Evolutionary conservation across 768 basidiomycete species (phyloP), one percentile per base, ranked within the genome.

Genomic region (Boletus pseudo-olivaceus): DNA sequence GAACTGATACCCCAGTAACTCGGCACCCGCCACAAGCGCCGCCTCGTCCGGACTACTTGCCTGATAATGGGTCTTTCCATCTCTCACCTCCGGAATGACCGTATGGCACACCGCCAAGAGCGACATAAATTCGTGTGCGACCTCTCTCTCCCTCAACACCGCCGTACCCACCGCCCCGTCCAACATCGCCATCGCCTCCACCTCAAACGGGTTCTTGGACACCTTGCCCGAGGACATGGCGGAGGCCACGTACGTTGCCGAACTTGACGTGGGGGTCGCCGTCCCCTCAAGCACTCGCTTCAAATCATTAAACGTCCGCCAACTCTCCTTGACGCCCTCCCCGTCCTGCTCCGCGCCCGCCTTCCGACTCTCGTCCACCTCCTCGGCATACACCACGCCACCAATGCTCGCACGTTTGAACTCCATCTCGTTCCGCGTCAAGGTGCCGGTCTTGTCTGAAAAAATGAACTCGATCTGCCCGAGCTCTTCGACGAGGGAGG

Each of bases 351-450:
- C 55, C 12, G 39, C 12, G 55, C 84, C 82, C 5, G 87, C 88
- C 17, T 78, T 81, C 64, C 87, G 88, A 54, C 80, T 78, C 54
- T 98, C 95, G 54, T 98, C 97, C 9, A 98, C 93, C 17, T 82
- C 81, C 56, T 93, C 94, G 1, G 94, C 87, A 71, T 98, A 99
- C 19, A 85, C 88, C 12, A 86, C 79, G 4, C 96, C 97, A 19
- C 82, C 95, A 53, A 98, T 85, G 51, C 85, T 88, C 65, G 89
- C 96, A 66, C 90, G 87, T 26, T 85, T 82, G 70, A 98, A 98
- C 69, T 98, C 96, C 96, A 98, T 98, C 71, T 97, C 93, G 73
- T 98, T 98, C 58, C 95, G 82, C 3, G 96, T 98, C 23, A 98
- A 77, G 0, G 96, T 98, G 7, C 96, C 92, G 2, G 93, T 94